Percentiles rank a stretch among this genome's conserved stretches.
Evolutionary conservation across 208 protist genomes (phyloP).

Genomic region (Porcisia hertigi): DNA sequence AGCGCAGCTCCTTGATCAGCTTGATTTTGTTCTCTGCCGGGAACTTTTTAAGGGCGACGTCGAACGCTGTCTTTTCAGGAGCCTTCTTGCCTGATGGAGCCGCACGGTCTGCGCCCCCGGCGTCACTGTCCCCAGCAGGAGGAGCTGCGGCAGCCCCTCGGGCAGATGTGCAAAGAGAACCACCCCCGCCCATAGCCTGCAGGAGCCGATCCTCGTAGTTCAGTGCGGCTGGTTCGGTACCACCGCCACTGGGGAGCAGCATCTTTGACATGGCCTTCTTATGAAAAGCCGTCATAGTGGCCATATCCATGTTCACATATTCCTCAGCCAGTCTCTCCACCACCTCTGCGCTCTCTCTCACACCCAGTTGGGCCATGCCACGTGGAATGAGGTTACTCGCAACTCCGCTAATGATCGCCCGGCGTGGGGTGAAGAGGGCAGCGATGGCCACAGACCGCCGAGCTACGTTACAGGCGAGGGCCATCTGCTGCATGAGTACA

Average conservation of each 20-base stretch:
- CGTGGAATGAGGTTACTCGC: constrained; percentile 47
- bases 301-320: constrained; percentile 72
- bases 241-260: constrained; percentile 28
- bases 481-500: constrained; percentile 6
- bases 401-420: constrained; percentile 37
- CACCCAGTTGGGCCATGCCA: constrained; percentile 41
- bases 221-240: constrained; percentile 11
- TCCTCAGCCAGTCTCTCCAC: constrained; percentile 67
- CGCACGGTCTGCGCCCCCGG: constrained; percentile 18
- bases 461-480: not conserved
- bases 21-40: constrained; percentile 79
- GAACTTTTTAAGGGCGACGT: constrained; percentile 74
- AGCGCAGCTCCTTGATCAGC: constrained; percentile 84
- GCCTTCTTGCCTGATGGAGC: constrained; percentile 43
- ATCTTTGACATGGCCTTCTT: constrained; percentile 59
- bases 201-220: constrained; percentile 75
- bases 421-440: constrained; percentile 9
- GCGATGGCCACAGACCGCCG: not conserved
- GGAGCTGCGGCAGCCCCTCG: constrained; percentile 8
- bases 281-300: constrained; percentile 54
- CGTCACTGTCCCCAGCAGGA: not conserved
- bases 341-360: constrained; percentile 47
- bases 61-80: constrained; percentile 64
- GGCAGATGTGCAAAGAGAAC: constrained; percentile 2
- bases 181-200: constrained; percentile 54